Conservation (phyloP, 495 filamentous ascomycete species). For the Lophiotrema nucula region DNA sequence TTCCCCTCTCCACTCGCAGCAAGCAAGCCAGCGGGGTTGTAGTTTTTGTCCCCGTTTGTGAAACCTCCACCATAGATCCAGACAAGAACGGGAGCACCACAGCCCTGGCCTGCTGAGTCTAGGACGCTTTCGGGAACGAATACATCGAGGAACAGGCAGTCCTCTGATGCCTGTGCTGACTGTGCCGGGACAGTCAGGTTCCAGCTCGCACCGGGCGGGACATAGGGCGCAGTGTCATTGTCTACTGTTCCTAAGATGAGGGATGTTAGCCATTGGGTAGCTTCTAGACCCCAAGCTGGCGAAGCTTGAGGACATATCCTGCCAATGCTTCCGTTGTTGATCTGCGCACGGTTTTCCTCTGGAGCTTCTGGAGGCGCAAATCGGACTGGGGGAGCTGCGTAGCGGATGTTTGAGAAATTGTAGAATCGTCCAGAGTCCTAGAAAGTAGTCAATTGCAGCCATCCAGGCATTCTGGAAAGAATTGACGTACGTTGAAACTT, state of each 20-base stretch:
- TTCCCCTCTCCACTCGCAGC: constrained; percentile 16
- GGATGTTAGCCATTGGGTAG: constrained; percentile 1
- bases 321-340: constrained; percentile 22
- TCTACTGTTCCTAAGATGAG: constrained; percentile 1
- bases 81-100: constrained; percentile 29
- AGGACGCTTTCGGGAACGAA: constrained; percentile 28
- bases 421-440: constrained; percentile 31
- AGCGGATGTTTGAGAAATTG: constrained; percentile 37
- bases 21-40: constrained; percentile 24
- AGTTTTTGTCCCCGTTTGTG: constrained; percentile 17
- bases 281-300: constrained; percentile 7
- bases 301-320: constrained; percentile 31
- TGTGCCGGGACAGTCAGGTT: neutral
- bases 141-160: constrained; percentile 37
- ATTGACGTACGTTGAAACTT: constrained; percentile 30
- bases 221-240: constrained; percentile 10
- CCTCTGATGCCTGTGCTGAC: constrained; percentile 21
- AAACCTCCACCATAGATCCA: constrained; percentile 37
- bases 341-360: constrained; percentile 13
- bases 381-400: constrained; percentile 32
- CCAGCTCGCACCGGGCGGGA: constrained; percentile 6
- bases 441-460: too few relatives aligned
- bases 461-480: too few relatives aligned
- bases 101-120: constrained; percentile 2
- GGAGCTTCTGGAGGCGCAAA: constrained; percentile 28